Evolutionary conservation across 2,329 filamentous ascomycete species (phyloP), one percentile per base, ranked within the genome.

Genomic region (Ceratocystis ficicola): DNA sequence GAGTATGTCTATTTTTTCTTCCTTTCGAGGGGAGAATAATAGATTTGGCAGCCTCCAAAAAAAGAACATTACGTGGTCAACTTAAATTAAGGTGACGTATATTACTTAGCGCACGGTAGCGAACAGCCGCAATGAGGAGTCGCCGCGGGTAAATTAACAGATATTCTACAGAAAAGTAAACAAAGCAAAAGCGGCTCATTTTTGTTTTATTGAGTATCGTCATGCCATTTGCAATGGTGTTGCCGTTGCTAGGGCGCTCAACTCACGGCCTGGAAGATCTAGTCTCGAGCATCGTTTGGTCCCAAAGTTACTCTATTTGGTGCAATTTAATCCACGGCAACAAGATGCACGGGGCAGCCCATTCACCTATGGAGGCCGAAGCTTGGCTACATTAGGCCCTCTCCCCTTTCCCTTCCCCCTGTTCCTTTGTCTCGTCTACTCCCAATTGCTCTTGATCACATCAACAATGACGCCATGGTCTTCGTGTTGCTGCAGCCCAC

Each of bases 381-480:
- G 36, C 36, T 15, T 41, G 36, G 12, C 12, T 41, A 41, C 36
- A 12, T 41, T 41, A 15, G 36, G 10, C 5, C 36, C 36, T 41
- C 36, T 41, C 36, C 36, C 8, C 8, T 12, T 36, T 36, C 12
- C 32, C 8, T 12, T 36, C 2, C 36, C 36, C 36, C 22, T 30
- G 22, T 32, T 17, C 15, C 10, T 57, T n/a, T 12, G 5, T n/a
- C 15, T 5, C 12, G 15, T 25, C 17, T 59, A 59, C 55, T 59
- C 55, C 55, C 55, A 59, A 15, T 32, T 36, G 28, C 55, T 30
- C 55, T 25, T 22, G 32, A 91, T 78, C 0, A 83, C 84, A 73
- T 91, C 86, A 0, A 88, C 81, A 71, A 93, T 84, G 46, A 91
- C 82, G 7, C 83, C 84, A 74, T 94, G 89, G 74, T 92, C 88